Base-by-base conservation (phyloP, 176 grass and related monocot species). In the Tillandsia leiboldiana region DNA sequence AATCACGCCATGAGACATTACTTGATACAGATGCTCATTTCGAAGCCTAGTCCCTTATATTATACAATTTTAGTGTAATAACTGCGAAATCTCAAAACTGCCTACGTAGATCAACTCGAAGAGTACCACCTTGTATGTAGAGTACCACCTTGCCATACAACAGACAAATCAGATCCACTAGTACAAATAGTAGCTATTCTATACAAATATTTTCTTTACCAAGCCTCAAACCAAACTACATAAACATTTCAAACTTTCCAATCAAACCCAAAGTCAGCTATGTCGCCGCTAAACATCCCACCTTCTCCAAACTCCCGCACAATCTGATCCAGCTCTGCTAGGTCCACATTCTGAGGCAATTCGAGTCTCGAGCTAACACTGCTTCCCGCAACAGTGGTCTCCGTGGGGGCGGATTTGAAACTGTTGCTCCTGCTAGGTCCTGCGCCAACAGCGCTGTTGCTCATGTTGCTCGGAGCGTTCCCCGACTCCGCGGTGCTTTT, bases 381-480 rank as follows among this genome's bases (percentile, higher is more conserved):
- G 68, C 74, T 83, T 8, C 71, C 85, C 1, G 64, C 66, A 26
- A 76, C 67, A 49, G 51, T 47, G 27, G 77, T 84, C 67, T 83
- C 86, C 77, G 90, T 88, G 58, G 81, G 80, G 17, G 87, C 87
- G 2, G 95, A 99, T 67, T 90, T 99, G 72, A 99, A 94, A 72
- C 90, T 86, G 71, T 76, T 88, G 48, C 80, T 86, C 66, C 95
- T 26, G 13, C 6, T 23, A 9, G 56, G 56, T 18, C 8, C 17
- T 20, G 22, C 22, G 8, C 62, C 72, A 15, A 68, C 53, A 23
- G 66, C 68, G 29, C 75, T 80, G 22, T 85, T 88, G 51, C 78
- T 77, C 63, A 80, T 70, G 51, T 75, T 80, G 33, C 69, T 68
- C 53, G 85, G 82, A 22, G 71, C 73, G 6, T 68, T 80, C 50